A percentile compares a stretch with the other conserved stretches of the same genome.
These are phyloP conservation scores for Hericium rajendrae DNA, from an alignment of 768 basidiomycete species.

Conservation along the genomic window DNA sequence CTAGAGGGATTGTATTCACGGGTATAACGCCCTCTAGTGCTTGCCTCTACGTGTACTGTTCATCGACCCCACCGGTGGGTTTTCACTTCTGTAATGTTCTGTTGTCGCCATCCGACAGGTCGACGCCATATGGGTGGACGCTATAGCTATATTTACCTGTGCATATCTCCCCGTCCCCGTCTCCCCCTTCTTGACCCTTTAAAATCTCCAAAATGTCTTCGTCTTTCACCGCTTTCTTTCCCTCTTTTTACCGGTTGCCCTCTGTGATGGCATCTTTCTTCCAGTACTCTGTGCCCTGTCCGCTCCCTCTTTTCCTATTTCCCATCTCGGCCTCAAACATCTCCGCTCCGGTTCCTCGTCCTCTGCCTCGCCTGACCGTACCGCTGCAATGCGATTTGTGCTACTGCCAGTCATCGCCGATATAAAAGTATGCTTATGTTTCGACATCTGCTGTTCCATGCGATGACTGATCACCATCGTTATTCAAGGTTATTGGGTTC, in stretches of 20 bases:
- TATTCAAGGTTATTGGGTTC: too few relatives aligned
- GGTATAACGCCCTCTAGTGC: slow-evolving; percentile 14
- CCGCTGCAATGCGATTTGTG: slow-evolving; percentile 14
- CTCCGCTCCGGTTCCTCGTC: slow-evolving; percentile 11
- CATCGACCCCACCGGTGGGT: slow-evolving; percentile 7
- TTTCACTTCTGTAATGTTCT: neutral
- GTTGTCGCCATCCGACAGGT: neutral
- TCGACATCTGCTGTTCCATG: neutral
- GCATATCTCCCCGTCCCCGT: neutral
- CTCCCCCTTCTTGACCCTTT: slow-evolving; percentile 1
- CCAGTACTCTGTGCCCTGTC: slow-evolving; percentile 4
- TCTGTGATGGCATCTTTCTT: neutral
- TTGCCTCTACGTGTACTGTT: slow-evolving; percentile 13
- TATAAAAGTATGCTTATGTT: slow-evolving; percentile 7
- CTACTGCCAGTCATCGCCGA: slow-evolving; percentile 10
- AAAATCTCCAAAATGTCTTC: neutral
- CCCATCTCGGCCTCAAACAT: slow-evolving; percentile 9
- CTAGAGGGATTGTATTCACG: slow-evolving; percentile 15
- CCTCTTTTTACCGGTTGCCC: neutral
- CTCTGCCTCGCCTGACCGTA: slow-evolving; percentile 10
- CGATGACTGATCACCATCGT: neutral
- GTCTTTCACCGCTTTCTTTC: neutral
- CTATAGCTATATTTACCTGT: neutral
- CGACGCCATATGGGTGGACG: neutral
- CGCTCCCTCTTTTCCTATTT: slow-evolving; percentile 4